phyloP scores from a whole-genome alignment of 257 asterid genomes.

The Fraxinus quadrangulata region DNA sequence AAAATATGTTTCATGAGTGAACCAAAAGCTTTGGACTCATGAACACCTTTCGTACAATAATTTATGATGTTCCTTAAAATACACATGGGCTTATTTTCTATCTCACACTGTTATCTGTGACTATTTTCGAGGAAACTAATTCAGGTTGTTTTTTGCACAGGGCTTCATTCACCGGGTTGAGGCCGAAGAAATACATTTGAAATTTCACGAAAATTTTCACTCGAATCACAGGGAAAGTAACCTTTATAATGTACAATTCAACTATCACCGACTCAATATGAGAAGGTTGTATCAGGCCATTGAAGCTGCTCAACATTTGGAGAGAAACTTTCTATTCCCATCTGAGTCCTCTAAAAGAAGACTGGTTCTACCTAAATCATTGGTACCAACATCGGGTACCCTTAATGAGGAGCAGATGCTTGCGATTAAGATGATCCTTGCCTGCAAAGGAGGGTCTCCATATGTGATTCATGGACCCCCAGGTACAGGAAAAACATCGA shows the following conservation, averaged over 20 bases:
- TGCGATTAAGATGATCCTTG: conserved; percentile 71
- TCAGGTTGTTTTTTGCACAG: too few species aligned
- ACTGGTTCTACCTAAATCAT: conserved; percentile 28
- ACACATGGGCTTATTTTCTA: too few species aligned
- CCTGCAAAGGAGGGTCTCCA: conserved; percentile 78
- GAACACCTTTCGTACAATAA: not conserved
- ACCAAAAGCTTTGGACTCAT: not conserved
- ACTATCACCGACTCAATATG: conserved; percentile 54
- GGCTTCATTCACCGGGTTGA: too few species aligned
- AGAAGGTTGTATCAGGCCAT: conserved; percentile 81
- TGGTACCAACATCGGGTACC: conserved; percentile 55
- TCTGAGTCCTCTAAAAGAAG: conserved; percentile 32
- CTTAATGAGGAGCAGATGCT: conserved; percentile 67
- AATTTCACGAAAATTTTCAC: conserved; percentile 56
- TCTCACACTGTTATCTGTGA: too few species aligned
- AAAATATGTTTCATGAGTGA: not conserved
- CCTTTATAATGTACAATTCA: conserved; percentile 71
- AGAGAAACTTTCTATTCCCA: conserved; percentile 66
- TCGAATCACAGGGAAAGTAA: conserved; percentile 44
- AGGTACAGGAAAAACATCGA: conserved; percentile 92
- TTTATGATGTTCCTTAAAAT: too few species aligned
- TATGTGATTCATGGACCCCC: conserved; percentile 95
- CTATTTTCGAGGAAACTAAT: too few species aligned
- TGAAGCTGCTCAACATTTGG: conserved; percentile 66
- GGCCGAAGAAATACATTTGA: too few species aligned